Evolutionary conservation across 2,329 filamentous ascomycete species (phyloP).

Genomic region (Fonsecaea pedrosoi): DNA sequence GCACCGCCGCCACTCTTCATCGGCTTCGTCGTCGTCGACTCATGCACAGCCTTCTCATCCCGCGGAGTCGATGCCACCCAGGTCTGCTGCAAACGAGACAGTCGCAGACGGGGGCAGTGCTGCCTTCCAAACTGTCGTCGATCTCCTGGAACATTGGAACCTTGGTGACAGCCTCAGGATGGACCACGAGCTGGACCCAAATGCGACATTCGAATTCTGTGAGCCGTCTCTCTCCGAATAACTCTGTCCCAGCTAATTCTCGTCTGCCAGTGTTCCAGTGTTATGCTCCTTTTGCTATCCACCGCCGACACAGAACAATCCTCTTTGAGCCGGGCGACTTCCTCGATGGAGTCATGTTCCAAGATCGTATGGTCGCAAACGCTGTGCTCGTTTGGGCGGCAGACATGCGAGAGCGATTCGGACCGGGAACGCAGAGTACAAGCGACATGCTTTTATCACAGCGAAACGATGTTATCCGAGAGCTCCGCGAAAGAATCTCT

Average conservation of each 20-base stretch:
- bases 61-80: background rate
- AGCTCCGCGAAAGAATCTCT: slow-evolving; percentile 22
- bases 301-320: slow-evolving; percentile 11
- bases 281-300: slow-evolving; percentile 20
- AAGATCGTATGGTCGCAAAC: slow-evolving; percentile 19
- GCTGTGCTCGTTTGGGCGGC: slow-evolving; percentile 16
- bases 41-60: background rate
- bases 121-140: slow-evolving; percentile 14
- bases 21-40: slow-evolving; percentile 2
- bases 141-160: slow-evolving; percentile 13
- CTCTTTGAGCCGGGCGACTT: slow-evolving; percentile 14
- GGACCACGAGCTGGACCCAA: slow-evolving; percentile 15
- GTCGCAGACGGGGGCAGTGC: background rate
- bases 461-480: slow-evolving; percentile 17
- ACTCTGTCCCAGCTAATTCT: background rate
- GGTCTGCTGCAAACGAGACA: background rate
- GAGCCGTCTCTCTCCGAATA: background rate
- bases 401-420: slow-evolving; percentile 15
- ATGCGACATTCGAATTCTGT: slow-evolving; percentile 21
- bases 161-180: slow-evolving; percentile 9
- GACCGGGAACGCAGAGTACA: background rate
- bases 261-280: slow-evolving; percentile 6
- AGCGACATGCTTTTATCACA: slow-evolving; percentile 12
- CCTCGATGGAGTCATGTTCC: slow-evolving; percentile 12
- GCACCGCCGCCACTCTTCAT: slow-evolving; percentile 11